Percentiles rank a stretch among this genome's conserved stretches.
Conservation (phyloP, 2,329 filamentous ascomycete genomes). For the Aspergillus tamarii region DNA sequence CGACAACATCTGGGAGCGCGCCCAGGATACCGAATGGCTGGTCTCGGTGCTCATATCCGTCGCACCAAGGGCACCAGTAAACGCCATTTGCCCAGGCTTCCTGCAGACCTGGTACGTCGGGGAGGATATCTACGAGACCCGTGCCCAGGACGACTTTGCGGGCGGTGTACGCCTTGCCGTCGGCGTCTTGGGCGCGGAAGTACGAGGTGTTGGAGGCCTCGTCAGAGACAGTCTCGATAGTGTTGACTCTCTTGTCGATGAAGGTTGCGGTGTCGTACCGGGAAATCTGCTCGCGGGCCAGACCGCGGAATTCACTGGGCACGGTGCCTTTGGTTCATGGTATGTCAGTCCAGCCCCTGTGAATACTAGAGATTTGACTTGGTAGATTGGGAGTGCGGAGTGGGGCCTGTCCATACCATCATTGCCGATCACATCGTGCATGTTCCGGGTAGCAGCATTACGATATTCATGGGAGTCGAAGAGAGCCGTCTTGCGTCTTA, state of each 20-base stretch:
- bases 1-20: constrained; percentile 48
- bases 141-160: constrained; percentile 62
- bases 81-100: constrained; percentile 64
- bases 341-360: too few species aligned
- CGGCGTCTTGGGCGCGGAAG: constrained; percentile 50
- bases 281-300: constrained; percentile 57
- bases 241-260: constrained; percentile 57
- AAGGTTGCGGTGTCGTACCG: constrained; percentile 56
- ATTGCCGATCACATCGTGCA: constrained; percentile 65
- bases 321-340: constrained; percentile 49
- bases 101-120: constrained; percentile 56
- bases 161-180: constrained; percentile 46
- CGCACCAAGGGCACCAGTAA: constrained; percentile 68
- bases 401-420: constrained; percentile 51
- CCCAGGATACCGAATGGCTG: constrained; percentile 60
- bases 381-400: too few species aligned
- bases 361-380: too few species aligned
- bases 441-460: constrained; percentile 59
- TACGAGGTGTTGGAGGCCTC: constrained; percentile 42
- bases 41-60: constrained; percentile 64
- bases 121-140: constrained; percentile 59
- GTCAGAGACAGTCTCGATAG: constrained; percentile 30
- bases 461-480: constrained; percentile 64
- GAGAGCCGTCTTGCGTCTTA: constrained; percentile 58
- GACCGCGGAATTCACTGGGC: constrained; percentile 58